Percentiles rank a stretch among this genome's conserved stretches.
These are phyloP conservation scores for Cucumis variabilis DNA, from an alignment of 331 rosid genomes.

Conservation along the genomic window DNA sequence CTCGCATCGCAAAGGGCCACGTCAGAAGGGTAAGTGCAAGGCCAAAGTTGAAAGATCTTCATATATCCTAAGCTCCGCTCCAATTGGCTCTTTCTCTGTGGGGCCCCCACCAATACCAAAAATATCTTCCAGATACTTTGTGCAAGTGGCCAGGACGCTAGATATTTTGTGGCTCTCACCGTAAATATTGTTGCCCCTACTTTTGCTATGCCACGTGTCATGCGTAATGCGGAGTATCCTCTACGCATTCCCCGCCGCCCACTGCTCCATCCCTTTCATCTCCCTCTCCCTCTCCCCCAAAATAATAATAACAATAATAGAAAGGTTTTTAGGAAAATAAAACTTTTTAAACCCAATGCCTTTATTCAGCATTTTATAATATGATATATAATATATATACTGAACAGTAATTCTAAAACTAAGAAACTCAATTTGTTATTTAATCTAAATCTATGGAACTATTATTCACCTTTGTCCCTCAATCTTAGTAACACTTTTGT, in stretches of 20 bases:
- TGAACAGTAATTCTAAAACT: no score
- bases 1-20: slow-evolving; percentile 23
- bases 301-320: no score
- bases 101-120: background rate
- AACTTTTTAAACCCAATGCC: no score
- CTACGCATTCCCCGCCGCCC: background rate
- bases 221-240: background rate
- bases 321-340: no score
- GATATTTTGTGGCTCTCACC: slow-evolving; percentile 16
- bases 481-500: no score
- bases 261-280: background rate
- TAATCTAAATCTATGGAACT: no score
- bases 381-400: no score
- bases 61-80: background rate
- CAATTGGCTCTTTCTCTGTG: slow-evolving; percentile 16
- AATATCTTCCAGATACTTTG: slow-evolving; percentile 26
- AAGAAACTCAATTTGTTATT: no score
- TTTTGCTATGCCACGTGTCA: background rate
- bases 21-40: background rate
- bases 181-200: background rate
- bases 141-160: background rate
- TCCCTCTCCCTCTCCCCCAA: no score
- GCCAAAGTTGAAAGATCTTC: background rate
- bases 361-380: no score
- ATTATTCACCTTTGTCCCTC: no score